Conservation (phyloP, 805 yeast species). For the Candida bentonensis region DNA sequence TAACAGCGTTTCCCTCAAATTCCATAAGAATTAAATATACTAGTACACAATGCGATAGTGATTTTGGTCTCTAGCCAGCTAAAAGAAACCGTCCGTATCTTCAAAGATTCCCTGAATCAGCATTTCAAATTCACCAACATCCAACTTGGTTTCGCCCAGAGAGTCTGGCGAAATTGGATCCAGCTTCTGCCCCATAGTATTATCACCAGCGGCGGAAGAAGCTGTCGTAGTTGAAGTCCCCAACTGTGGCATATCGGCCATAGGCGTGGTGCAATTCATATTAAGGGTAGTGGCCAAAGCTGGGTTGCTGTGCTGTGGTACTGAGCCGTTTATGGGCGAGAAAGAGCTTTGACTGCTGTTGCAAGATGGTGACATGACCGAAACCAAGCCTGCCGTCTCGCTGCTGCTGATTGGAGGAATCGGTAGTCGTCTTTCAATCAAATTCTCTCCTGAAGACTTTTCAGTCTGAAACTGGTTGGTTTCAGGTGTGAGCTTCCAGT, state of each 20-base stretch:
- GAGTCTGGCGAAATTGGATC: neutral
- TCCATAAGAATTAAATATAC: slow-evolving; percentile 18
- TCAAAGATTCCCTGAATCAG: neutral
- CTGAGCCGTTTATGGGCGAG: too few relatives aligned
- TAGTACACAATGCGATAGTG: too few relatives aligned
- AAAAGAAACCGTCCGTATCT: neutral
- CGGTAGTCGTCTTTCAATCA: too few relatives aligned
- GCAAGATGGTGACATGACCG: neutral
- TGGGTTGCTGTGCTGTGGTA: too few relatives aligned
- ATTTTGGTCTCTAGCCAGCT: too few relatives aligned
- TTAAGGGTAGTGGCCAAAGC: neutral
- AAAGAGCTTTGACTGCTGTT: neutral
- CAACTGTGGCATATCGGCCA: neutral
- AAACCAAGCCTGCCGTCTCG: neutral
- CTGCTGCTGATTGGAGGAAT: too few relatives aligned
- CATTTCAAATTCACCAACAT: neutral
- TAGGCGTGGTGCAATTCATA: neutral
- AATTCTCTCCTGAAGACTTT: too few relatives aligned
- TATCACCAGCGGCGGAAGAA: neutral
- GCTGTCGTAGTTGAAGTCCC: neutral
- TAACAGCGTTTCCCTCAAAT: slow-evolving; percentile 69
- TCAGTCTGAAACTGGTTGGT: neutral
- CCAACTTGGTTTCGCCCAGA: neutral
- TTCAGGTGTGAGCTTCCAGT: neutral
- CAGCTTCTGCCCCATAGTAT: neutral